Base-by-base conservation (phyloP, 257 asterid species). In the Jacaranda copaia region DNA sequence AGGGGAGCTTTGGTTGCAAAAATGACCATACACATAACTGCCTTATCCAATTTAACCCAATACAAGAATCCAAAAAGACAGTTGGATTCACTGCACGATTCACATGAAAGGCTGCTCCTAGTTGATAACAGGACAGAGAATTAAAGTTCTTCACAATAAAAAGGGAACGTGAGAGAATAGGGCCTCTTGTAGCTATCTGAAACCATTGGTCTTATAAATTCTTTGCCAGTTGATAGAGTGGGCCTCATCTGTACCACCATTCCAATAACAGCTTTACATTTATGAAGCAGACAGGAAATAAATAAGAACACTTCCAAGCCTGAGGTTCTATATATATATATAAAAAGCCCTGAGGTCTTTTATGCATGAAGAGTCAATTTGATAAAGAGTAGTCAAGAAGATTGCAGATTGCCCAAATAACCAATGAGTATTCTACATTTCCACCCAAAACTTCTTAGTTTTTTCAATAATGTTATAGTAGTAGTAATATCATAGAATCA, bases 61-160 rank as follows among this genome's bases (percentile, higher is more conserved):
- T 76, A 72, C 52, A 86, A 88, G 81, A 85, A 45, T 84, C 91
- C 93, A 83, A 86, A 78, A 74, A 79, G 80, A 85, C 92, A 85
- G 91, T 82, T 89, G 96, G 89, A 81, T 85, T 84, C 94, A 82
- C 83, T 88, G 92, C 89, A 85, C 16, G 48, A 77, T 88, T 83
- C 94, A 90, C 97, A 90, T 88, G 94, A 89, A 84, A 87, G 88
- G 79, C 85, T 83, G 93, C 80, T 86, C 39, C 51, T 81, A 68
- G 81, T 80, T 82, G 89, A 83, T 84, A 85, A 78, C 76, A 83
- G 76, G 88, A 74, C 88, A 86, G 58, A 76, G 78, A 84, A 81
- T 89, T 84, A 82, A 87, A 85, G 82, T 78, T 68, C 76, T 72
- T 80, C 77, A 71, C 49, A 81, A 81, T 8, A 1, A 63, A 48